Base-by-base conservation (phyloP, 2,329 filamentous ascomycete species). In the Anthostomella pinea region DNA sequence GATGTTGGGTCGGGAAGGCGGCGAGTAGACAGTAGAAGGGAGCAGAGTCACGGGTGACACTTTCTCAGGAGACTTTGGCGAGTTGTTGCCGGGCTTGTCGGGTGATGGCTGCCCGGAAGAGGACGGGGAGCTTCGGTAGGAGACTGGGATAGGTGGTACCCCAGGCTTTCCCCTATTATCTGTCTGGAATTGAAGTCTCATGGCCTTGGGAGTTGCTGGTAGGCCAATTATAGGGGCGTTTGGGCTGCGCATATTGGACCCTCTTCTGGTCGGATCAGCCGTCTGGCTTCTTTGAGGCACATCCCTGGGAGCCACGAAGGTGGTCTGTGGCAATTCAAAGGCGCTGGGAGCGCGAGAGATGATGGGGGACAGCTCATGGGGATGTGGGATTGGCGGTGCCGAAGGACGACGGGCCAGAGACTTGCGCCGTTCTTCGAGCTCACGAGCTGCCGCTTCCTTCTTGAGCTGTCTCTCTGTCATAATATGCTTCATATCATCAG, bases 121-220 rank as follows among this genome's bases (percentile, higher is more conserved):
- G 3, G 61, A 50, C 2, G 68, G 62, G 4, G 70, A 68, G 2
- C 64, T 59, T 49, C 68, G 69, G 8, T 73, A 76, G 8, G 59
- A 66, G 1, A 65, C 49, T 2, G 77, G 75, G 20, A 81, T 70
- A 0, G 66, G 61, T 13, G 77, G 75, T 4, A 79, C 66, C n/a
- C 75, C 70, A 0, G 81, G 79, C 38, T 72, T 66, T 38, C 51
- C 53, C 19, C 65, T 67, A 26, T 72, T 67, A 39, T 81, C 75
- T 3, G 71, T 64, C 48, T 79, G 76, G 49, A 91, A 81, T 27
- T 87, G 80, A 2, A 94, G 80, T 14, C 85, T 79, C 89, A 96
- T 95, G 1, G 89, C 89, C 65, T 87, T 83, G 19, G 91, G 90
- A 1, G 90, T 96, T 2, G 89, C 87, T 10, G 91, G 89, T n/a